Conservation (phyloP, 306 rosid genomes). For the Vigna trinervia region DNA sequence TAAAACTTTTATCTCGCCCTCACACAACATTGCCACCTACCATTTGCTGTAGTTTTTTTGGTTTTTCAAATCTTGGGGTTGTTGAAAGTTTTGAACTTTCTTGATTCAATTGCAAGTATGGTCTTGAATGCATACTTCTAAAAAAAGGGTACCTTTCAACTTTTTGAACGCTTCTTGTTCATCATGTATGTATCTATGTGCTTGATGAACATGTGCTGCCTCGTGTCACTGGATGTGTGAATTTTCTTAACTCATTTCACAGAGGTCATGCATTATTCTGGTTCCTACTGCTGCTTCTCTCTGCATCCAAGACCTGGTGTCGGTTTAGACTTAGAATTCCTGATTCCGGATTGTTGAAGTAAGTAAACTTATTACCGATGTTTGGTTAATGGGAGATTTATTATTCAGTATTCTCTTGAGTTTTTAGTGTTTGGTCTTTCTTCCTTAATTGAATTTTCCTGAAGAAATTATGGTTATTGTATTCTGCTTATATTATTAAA, state of each 20-base stretch:
- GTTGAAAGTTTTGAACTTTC: slow-evolving; percentile 42
- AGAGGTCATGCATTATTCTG: slow-evolving; percentile 37
- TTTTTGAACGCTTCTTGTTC: slow-evolving; percentile 22
- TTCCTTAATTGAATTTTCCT: slow-evolving; percentile 27
- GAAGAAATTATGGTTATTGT: not conserved
- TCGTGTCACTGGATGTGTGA: slow-evolving; percentile 40
- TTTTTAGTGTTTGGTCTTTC: slow-evolving; percentile 42
- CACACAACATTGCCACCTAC: slow-evolving; percentile 44
- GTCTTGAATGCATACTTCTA: slow-evolving; percentile 41
- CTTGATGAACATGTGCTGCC: slow-evolving; percentile 46
- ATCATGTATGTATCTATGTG: slow-evolving; percentile 31
- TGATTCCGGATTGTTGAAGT: slow-evolving; percentile 40
- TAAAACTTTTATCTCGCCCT: slow-evolving; percentile 29
- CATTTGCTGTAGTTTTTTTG: slow-evolving; percentile 10
- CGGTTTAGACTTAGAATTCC: slow-evolving; percentile 17
- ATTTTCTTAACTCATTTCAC: slow-evolving; percentile 34
- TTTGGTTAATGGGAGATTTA: slow-evolving; percentile 6
- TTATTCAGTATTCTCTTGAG: slow-evolving; percentile 1
- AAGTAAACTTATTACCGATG: slow-evolving; percentile 40
- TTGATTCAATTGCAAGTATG: slow-evolving; percentile 39
- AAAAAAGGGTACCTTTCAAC: slow-evolving; percentile 47
- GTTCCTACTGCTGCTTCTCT: slow-evolving; percentile 28
- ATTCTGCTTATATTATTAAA: not conserved
- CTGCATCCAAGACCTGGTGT: slow-evolving; percentile 26
- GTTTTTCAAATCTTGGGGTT: slow-evolving; percentile 37